Percentiles rank a stretch among this genome's conserved stretches.
These are phyloP conservation scores for Dothideomycetidae sp. DNA, from an alignment of 2,329 filamentous ascomycete species.

Conservation along the genomic window DNA sequence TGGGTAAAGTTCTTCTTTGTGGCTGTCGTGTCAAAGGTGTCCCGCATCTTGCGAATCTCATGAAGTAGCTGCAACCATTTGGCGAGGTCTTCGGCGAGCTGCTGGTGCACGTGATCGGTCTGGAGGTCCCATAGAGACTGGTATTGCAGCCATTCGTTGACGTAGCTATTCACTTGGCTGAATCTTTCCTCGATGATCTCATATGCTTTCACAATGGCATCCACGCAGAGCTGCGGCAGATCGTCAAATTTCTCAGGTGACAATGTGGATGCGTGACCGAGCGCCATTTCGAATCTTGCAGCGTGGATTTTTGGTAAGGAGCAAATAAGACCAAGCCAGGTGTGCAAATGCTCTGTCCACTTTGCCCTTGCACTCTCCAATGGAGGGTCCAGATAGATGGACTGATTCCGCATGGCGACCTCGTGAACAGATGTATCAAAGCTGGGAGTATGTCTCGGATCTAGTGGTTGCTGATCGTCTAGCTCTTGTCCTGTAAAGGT, in stretches of 20 bases:
- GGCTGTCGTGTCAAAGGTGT: conserved; percentile 95
- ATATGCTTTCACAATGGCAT: conserved; percentile 67
- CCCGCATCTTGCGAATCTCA: conserved; percentile 86
- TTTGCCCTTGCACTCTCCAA: conserved; percentile 81
- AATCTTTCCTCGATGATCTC: conserved; percentile 71
- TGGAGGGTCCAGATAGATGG: conserved; percentile 91
- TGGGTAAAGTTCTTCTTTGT: conserved; percentile 87
- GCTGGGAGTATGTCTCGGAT: conserved; percentile 43
- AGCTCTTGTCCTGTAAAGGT: conserved; percentile 43
- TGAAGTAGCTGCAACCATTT: conserved; percentile 93
- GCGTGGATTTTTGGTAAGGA: conserved; percentile 90
- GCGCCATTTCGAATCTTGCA: conserved; percentile 81
- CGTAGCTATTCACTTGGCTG: conserved; percentile 64
- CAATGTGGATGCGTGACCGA: conserved; percentile 43
- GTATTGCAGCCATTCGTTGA: conserved; percentile 97
- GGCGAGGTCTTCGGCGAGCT: conserved; percentile 77
- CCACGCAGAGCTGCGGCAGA: conserved; percentile 69
- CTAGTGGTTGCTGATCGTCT: conserved; percentile 15
- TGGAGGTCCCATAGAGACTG: conserved; percentile 97
- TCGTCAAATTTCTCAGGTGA: conserved; percentile 65
- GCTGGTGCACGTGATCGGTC: conserved; percentile 86
- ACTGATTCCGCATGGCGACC: conserved; percentile 93
- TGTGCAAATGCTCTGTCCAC: conserved; percentile 85
- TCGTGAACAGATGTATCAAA: conserved; percentile 72
- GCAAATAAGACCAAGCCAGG: conserved; percentile 87